phyloP scores from a whole-genome alignment of 345 rosid genomes.

The Ceriops zippeliana region DNA sequence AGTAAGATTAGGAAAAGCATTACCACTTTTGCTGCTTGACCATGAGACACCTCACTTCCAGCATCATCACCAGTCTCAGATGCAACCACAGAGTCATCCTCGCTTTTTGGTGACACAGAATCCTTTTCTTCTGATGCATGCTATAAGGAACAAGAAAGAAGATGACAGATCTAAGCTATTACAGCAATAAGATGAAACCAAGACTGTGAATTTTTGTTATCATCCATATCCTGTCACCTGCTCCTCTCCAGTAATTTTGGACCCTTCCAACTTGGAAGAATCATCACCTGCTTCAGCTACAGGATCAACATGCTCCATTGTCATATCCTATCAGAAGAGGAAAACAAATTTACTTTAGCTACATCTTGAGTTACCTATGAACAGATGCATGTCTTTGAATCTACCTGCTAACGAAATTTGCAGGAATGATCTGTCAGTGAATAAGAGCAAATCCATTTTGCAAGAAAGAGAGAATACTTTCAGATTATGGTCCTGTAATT shows the following conservation, averaged over 20 bases:
- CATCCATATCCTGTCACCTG: conserved; percentile 28
- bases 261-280: conserved; percentile 30
- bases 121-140: conserved; percentile 32
- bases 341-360: conserved; percentile 1
- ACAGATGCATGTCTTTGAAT: not conserved
- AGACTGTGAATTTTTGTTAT: not conserved
- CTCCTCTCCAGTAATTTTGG: conserved; percentile 24
- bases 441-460: not conserved
- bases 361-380: not conserved
- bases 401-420: not conserved
- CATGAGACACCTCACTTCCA: conserved; percentile 34
- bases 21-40: conserved; percentile 40
- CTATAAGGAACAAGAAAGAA: conserved; percentile 31
- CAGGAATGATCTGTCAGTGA: not conserved
- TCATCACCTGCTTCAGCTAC: conserved; percentile 31
- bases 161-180: conserved; percentile 3
- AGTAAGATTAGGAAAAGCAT: conserved; percentile 11
- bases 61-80: conserved; percentile 38
- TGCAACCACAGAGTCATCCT: conserved; percentile 34
- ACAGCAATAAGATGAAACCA: not conserved
- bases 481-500: too few relatives aligned
- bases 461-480: too few relatives aligned
- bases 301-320: conserved; percentile 23
- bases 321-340: conserved; percentile 24
- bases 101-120: conserved; percentile 27